phyloP scores from a whole-genome alignment of 768 basidiomycete genomes.

The Lactifluus piperatus region DNA sequence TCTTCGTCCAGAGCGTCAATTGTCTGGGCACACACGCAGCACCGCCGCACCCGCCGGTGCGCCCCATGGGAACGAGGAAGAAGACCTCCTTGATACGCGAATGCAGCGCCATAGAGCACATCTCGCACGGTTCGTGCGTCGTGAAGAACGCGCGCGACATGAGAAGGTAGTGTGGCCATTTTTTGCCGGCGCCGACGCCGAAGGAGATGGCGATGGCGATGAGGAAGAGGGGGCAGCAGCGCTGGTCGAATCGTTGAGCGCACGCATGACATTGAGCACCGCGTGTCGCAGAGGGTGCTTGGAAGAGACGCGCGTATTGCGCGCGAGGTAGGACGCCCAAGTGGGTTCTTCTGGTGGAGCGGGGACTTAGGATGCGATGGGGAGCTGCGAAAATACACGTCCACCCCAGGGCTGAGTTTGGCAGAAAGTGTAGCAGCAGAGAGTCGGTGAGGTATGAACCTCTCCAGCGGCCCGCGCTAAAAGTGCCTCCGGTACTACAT shows the following conservation, averaged over 20 bases:
- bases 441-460: constrained; percentile 31
- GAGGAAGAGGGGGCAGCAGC: constrained; percentile 21
- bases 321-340: constrained; percentile 38
- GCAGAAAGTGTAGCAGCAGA: not conserved
- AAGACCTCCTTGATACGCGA: constrained; percentile 87
- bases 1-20: too few relatives aligned
- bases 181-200: constrained; percentile 2
- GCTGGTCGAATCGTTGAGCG: constrained; percentile 43
- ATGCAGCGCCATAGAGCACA: constrained; percentile 98
- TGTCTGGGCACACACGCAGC: constrained; percentile 62
- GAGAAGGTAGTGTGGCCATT: constrained; percentile 82
- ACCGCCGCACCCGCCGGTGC: constrained; percentile 84
- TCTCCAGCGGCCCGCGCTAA: constrained; percentile 45
- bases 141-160: constrained; percentile 79
- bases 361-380: constrained; percentile 68
- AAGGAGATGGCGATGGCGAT: constrained; percentile 17
- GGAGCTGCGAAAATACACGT: constrained; percentile 40
- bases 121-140: constrained; percentile 94
- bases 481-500: constrained; percentile 41
- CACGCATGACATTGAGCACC: constrained; percentile 63
- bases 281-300: constrained; percentile 82
- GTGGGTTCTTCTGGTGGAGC: constrained; percentile 35
- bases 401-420: not conserved
- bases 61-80: constrained; percentile 59
- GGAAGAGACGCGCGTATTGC: constrained; percentile 63